Evolutionary conservation across 495 filamentous ascomycete genomes (phyloP).

Genomic region (Talaromyces wortmannii): DNA sequence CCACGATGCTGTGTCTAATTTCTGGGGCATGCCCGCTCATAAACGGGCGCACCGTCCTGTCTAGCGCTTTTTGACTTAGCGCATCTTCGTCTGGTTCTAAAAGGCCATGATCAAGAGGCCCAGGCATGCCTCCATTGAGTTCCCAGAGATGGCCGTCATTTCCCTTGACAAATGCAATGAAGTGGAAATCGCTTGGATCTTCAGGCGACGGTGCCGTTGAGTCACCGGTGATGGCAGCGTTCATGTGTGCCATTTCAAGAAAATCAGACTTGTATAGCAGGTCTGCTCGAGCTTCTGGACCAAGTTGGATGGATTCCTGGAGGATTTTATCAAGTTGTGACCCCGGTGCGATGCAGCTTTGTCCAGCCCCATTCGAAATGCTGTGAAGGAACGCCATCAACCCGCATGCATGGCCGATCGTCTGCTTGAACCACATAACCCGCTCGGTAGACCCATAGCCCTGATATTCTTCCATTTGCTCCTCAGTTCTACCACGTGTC

Average conservation of each 20-base stretch:
- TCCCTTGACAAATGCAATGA: constrained; percentile 73
- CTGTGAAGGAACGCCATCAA: constrained; percentile 56
- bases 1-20: constrained; percentile 61
- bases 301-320: constrained; percentile 22
- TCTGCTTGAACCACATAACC: constrained; percentile 59
- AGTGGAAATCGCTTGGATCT: constrained; percentile 64
- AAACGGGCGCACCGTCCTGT: constrained; percentile 56
- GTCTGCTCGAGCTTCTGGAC: constrained; percentile 44
- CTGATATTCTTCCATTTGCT: constrained; percentile 32
- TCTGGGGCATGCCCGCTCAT: constrained; percentile 49
- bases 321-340: constrained; percentile 21
- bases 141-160: constrained; percentile 66
- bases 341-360: constrained; percentile 25
- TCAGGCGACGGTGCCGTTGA: constrained; percentile 57
- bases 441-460: constrained; percentile 45
- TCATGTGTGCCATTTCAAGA: constrained; percentile 64
- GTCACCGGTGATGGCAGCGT: constrained; percentile 60
- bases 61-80: constrained; percentile 56
- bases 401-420: constrained; percentile 59
- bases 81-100: constrained; percentile 61
- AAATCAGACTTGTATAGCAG: constrained; percentile 61
- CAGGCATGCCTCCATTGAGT: constrained; percentile 69
- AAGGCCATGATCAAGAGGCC: constrained; percentile 63
- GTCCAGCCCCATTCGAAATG: constrained; percentile 43
- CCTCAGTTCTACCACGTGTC: constrained; percentile 22